These are phyloP conservation scores for Phytophthora aleatoria DNA, from an alignment of 352 stramenopile species.

Conservation along the genomic window DNA sequence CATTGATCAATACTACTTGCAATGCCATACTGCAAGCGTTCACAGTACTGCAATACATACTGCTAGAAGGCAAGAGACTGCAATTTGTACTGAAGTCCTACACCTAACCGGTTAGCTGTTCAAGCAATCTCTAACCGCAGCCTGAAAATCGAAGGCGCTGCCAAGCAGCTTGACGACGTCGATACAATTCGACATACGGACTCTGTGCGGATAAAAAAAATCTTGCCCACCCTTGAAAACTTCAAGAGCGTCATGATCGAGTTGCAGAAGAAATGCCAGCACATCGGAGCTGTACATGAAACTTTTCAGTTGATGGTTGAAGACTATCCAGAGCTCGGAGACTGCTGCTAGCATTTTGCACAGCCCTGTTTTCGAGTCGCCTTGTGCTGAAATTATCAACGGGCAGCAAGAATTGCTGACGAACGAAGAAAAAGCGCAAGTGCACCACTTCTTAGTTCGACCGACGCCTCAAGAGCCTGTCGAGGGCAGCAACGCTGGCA, in stretches of 20 bases:
- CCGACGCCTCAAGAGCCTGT: neutral
- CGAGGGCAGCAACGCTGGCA: neutral
- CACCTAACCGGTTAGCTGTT: too few species aligned
- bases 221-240: neutral
- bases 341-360: neutral
- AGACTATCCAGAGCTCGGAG: neutral
- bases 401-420: neutral
- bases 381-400: neutral
- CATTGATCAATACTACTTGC: too few species aligned
- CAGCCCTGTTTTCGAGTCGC: neutral
- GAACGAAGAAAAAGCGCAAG: neutral
- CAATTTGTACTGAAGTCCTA: too few species aligned
- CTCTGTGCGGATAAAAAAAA: neutral
- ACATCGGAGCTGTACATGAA: neutral
- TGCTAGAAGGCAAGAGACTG: too few species aligned
- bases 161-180: neutral
- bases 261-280: neutral
- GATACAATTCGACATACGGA: neutral
- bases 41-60: too few species aligned
- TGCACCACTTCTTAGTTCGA: neutral
- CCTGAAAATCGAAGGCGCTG: neutral
- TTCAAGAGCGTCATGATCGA: neutral
- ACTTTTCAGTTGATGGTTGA: neutral
- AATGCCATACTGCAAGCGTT: too few species aligned
- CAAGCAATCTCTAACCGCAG: too few species aligned